A percentile compares a stretch with the other conserved stretches of the same genome.
Evolutionary conservation across 176 grass and related monocot genomes (phyloP).

Genomic region (Themeda triandra): DNA sequence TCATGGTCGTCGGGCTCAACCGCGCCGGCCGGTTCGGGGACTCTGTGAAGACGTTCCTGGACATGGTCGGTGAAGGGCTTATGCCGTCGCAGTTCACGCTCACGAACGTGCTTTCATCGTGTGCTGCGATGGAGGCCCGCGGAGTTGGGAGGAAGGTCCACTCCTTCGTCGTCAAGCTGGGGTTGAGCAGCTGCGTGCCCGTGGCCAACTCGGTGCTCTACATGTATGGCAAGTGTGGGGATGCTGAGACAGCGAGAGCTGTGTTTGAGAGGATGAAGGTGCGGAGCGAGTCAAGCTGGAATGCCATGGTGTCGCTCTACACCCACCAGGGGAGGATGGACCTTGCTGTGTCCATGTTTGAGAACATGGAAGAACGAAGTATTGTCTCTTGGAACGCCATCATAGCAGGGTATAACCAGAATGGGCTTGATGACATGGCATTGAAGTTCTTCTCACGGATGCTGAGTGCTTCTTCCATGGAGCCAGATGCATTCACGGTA

Average conservation of each 20-base stretch:
- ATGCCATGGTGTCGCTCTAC: constrained; percentile 55
- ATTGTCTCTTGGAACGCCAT: constrained; percentile 85
- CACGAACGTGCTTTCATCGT: constrained; percentile 70
- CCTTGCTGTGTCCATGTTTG: constrained; percentile 49
- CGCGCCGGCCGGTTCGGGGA: constrained; percentile 41
- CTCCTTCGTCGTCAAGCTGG: constrained; percentile 61
- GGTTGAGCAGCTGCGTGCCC: constrained; percentile 42
- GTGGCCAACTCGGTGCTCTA: constrained; percentile 71
- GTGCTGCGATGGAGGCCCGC: constrained; percentile 16
- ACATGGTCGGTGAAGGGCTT: constrained; percentile 57
- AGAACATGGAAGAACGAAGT: constrained; percentile 53
- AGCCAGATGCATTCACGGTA: constrained; percentile 47
- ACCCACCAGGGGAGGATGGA: constrained; percentile 62
- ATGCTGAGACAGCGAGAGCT: constrained; percentile 41
- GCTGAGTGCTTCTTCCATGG: constrained; percentile 40
- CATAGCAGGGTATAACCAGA: constrained; percentile 81
- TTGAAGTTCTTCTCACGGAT: constrained; percentile 62
- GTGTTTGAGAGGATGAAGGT: constrained; percentile 59
- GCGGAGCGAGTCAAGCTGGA: constrained; percentile 67
- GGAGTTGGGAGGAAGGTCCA: constrained; percentile 51
- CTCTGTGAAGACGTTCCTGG: constrained; percentile 44
- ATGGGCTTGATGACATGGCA: constrained; percentile 50
- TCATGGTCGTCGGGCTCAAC: constrained; percentile 77
- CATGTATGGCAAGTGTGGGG: constrained; percentile 74
- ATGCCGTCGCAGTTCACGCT: constrained; percentile 67